Evolutionary conservation across 495 filamentous ascomycete genomes (phyloP).

Genomic region (Neurospora sp.): DNA sequence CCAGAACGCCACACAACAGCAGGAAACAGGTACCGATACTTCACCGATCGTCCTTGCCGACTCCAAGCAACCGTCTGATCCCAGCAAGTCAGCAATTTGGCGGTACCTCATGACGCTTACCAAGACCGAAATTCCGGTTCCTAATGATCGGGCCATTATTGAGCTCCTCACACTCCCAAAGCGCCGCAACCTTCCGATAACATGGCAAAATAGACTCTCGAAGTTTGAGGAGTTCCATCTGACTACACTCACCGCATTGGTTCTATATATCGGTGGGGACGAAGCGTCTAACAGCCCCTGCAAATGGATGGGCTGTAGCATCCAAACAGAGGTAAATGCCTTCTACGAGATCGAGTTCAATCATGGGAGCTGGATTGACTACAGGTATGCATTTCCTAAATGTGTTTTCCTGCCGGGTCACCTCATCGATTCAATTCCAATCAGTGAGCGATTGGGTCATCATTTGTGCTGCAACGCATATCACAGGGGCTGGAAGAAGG

Average conservation of each 20-base stretch:
- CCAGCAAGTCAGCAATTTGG: background rate
- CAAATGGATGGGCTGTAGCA: background rate
- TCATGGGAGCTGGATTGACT: background rate
- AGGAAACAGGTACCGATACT: background rate
- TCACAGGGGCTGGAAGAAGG: background rate
- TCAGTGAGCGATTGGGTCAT: background rate
- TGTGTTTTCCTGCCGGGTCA: background rate
- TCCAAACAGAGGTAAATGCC: background rate
- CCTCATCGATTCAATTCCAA: background rate
- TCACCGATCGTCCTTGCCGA: background rate
- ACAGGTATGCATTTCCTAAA: background rate
- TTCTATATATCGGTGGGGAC: background rate
- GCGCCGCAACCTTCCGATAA: background rate
- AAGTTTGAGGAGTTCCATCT: background rate
- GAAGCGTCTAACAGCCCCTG: background rate
- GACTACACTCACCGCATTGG: background rate
- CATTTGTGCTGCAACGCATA: background rate
- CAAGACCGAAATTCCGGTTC: background rate
- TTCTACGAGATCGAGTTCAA: background rate
- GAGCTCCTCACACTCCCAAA: background rate
- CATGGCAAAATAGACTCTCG: background rate
- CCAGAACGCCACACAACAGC: background rate
- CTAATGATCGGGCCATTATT: background rate
- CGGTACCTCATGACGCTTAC: background rate
- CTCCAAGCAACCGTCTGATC: background rate